phyloP scores from a whole-genome alignment of 192 early-diverging fungal species.

The Backusella tuberculispora region DNA sequence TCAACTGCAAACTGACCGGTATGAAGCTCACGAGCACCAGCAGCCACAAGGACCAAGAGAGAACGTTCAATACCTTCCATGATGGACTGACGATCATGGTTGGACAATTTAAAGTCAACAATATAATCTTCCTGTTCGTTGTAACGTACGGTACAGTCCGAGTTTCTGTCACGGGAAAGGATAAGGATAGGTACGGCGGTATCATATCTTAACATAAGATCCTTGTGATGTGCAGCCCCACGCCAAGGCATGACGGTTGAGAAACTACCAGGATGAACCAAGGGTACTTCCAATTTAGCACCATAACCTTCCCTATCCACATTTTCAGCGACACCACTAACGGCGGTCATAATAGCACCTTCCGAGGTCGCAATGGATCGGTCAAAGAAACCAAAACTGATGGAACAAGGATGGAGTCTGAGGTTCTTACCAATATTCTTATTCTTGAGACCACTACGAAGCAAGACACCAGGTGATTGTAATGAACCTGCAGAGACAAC shows the following conservation, averaged over 20 bases:
- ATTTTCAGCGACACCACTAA: slow-evolving; percentile 60
- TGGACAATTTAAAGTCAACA: slow-evolving; percentile 56
- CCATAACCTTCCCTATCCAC: slow-evolving; percentile 67
- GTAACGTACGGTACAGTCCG: slow-evolving; percentile 44
- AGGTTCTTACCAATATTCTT: slow-evolving; percentile 71
- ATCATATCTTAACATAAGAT: slow-evolving; percentile 50
- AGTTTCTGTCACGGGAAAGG: slow-evolving; percentile 65
- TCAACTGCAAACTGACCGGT: slow-evolving; percentile 54
- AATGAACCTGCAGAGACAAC: slow-evolving; percentile 66
- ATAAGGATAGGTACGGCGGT: slow-evolving; percentile 57
- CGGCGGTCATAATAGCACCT: slow-evolving; percentile 71
- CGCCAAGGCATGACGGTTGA: slow-evolving; percentile 51
- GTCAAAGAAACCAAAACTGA: slow-evolving; percentile 69
- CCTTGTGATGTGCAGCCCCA: slow-evolving; percentile 53
- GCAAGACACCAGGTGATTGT: slow-evolving; percentile 66
- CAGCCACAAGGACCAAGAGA: slow-evolving; percentile 62
- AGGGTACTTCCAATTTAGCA: slow-evolving; percentile 63
- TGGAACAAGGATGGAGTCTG: slow-evolving; percentile 63
- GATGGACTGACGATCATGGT: slow-evolving; percentile 56
- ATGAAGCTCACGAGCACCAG: slow-evolving; percentile 61
- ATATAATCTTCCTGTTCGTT: slow-evolving; percentile 48
- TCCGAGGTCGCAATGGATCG: slow-evolving; percentile 47
- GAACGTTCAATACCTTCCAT: slow-evolving; percentile 49
- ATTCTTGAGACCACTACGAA: slow-evolving; percentile 69
- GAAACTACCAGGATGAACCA: slow-evolving; percentile 57